Evolutionary conservation across 148 eudicot species (phyloP), one percentile per base, ranked within the genome.

Genomic region (Drosera capensis): DNA sequence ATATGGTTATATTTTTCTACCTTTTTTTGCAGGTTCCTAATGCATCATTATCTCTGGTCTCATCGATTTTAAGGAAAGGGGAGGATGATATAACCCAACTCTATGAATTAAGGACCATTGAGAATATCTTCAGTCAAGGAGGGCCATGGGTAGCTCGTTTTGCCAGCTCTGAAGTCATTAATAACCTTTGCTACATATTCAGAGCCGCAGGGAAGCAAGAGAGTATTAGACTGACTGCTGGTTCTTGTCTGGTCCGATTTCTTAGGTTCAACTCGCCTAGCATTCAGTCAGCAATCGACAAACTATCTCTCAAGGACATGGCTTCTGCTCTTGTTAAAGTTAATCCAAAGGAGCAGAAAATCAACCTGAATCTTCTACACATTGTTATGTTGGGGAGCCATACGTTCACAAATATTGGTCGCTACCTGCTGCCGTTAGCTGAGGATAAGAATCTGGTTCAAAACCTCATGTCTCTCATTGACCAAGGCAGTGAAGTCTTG

Each of bases 81-180:
- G 99, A 92, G 57, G 99, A 92, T 58, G 99, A 92, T 64, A 25
- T 77, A 19, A 81, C 86, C 43, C 99, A 92, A 68, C 86, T 85
- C 38, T 92, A 92, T 65, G 99, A 94, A 8, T 57, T 92, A 60
- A 78, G 94, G 69, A 85, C 99, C 44, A 79, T 92, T 31, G 99
- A 92, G 57, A 92, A 92, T 58, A 74, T 92, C 35, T 75, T 80
- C 31, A 85, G 99, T 68, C 95, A 85, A 72, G 99, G 99, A 65
- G 68, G 71, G 31, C 62, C 62, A 47, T 92, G 99, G 99, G 93
- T 79, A 25, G 62, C 72, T 55, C 99, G 99, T 70, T 92, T 92
- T 62, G 67, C 77, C 42, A 85, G 88, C 71, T 79, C 77, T 45
- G 99, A 92, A 56, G 73, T 92, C 23, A 72, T 92, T 50, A 78